phyloP scores from a whole-genome alignment of 352 stramenopile species.

The Pythium angustatum region DNA sequence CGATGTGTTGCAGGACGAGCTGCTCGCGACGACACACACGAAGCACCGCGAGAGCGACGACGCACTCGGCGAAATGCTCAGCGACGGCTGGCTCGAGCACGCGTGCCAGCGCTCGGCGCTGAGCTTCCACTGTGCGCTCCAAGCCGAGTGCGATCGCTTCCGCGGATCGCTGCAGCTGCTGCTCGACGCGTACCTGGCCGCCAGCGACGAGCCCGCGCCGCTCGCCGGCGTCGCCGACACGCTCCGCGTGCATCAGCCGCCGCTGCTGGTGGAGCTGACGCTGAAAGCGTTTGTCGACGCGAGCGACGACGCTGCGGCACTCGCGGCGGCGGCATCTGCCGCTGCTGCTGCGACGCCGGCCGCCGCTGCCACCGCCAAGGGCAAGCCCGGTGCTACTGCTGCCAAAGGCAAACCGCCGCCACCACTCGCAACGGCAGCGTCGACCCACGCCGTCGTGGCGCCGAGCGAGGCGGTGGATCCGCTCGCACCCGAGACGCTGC shows the following conservation, averaged over 20 bases:
- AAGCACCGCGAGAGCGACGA: slow-evolving; percentile 43
- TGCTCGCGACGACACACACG: slow-evolving; percentile 51
- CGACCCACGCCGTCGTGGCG: not conserved
- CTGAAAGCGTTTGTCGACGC: slow-evolving; percentile 16
- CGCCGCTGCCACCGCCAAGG: slow-evolving; percentile 26
- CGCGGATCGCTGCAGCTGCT: slow-evolving; percentile 57
- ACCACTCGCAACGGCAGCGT: slow-evolving; percentile 4
- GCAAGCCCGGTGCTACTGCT: slow-evolving; percentile 33
- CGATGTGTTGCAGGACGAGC: slow-evolving; percentile 72
- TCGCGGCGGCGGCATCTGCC: not conserved
- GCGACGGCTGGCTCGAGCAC: slow-evolving; percentile 68
- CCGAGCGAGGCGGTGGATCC: slow-evolving; percentile 23
- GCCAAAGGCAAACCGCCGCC: slow-evolving; percentile 29
- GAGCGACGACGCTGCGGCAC: slow-evolving; percentile 4
- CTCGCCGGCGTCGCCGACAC: slow-evolving; percentile 38
- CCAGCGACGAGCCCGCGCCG: slow-evolving; percentile 40
- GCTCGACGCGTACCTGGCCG: slow-evolving; percentile 48
- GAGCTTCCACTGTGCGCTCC: slow-evolving; percentile 55
- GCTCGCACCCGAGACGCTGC: slow-evolving; percentile 38
- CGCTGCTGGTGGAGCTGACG: slow-evolving; percentile 20
- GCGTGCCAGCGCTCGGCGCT: slow-evolving; percentile 43
- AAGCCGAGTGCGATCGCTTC: slow-evolving; percentile 77
- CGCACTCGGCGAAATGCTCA: slow-evolving; percentile 45
- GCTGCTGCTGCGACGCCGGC: slow-evolving; percentile 13
- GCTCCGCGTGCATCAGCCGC: slow-evolving; percentile 19